Conservation (phyloP, 2,329 filamentous ascomycete genomes). For the Fusarium caatingaense region DNA sequence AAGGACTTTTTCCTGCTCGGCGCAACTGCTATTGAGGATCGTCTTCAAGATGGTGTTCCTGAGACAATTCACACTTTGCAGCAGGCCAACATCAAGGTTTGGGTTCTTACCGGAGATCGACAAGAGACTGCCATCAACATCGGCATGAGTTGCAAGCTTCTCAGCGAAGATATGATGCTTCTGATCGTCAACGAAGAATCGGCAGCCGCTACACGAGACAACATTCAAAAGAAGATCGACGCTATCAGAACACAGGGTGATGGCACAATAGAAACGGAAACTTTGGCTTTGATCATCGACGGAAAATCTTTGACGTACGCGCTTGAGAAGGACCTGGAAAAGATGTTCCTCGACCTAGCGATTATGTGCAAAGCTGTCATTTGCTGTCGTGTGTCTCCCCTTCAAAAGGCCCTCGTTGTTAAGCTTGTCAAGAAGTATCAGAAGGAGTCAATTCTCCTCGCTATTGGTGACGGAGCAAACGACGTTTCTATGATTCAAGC, state of each 20-base stretch:
- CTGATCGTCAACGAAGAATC: conserved; percentile 95
- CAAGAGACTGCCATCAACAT: conserved; percentile 99
- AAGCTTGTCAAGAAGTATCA: conserved; percentile 96
- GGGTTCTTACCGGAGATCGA: conserved; percentile 96
- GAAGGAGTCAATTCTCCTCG: conserved; percentile 89
- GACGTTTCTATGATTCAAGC: conserved; percentile 99
- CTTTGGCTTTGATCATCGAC: conserved; percentile 92
- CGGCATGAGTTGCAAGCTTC: conserved; percentile 98
- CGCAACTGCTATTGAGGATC: conserved; percentile 97
- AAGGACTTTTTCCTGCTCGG: conserved; percentile 91
- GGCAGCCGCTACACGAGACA: conserved; percentile 82
- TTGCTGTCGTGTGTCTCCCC: conserved; percentile 94
- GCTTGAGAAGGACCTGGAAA: conserved; percentile 92
- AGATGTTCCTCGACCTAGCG: conserved; percentile 90
- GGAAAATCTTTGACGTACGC: conserved; percentile 95
- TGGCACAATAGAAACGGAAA: conserved; percentile 81
- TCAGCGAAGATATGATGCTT: conserved; percentile 98
- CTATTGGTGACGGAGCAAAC: conserved; percentile 97
- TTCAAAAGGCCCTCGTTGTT: conserved; percentile 97
- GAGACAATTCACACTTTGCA: conserved; percentile 98
- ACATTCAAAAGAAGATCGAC: conserved; percentile 91
- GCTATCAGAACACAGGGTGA: conserved; percentile 87
- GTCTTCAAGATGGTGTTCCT: conserved; percentile 94
- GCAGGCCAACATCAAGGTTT: conserved; percentile 97
- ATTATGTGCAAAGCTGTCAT: conserved; percentile 99